Conservation (phyloP, 2,329 filamentous ascomycete species). For the Epichloe sp. region DNA sequence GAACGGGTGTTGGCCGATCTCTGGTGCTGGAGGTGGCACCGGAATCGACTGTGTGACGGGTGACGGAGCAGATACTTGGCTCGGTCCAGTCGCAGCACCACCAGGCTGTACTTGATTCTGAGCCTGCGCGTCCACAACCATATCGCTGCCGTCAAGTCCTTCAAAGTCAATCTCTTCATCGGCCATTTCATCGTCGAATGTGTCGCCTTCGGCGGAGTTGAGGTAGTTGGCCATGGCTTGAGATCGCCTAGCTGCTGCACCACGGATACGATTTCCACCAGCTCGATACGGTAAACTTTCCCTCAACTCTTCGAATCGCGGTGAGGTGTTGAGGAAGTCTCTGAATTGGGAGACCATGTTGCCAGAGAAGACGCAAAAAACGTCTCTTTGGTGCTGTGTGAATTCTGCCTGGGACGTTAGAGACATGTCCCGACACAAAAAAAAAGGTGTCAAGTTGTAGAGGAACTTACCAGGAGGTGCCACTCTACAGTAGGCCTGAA, state of each 20-base stretch:
- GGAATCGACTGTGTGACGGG: constrained; percentile 13
- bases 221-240: constrained; percentile 10
- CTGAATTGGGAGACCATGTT: constrained; percentile 67
- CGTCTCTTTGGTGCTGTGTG: constrained; percentile 83
- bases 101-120: constrained; percentile 10
- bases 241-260: constrained; percentile 6
- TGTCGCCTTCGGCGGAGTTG: constrained; percentile 17
- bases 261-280: constrained; percentile 6
- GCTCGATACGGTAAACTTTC: constrained; percentile 15
- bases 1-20: constrained; percentile 13
- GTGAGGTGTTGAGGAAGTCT: constrained; percentile 55
- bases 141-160: constrained; percentile 25
- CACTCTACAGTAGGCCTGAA: constrained; percentile 73
- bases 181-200: constrained; percentile 29
- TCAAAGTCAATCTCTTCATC: constrained; percentile 34
- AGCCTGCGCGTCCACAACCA: constrained; percentile 21
- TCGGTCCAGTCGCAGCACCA: not conserved
- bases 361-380: constrained; percentile 96
- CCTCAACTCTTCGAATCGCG: constrained; percentile 32
- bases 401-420: constrained; percentile 49
- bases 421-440: not conserved
- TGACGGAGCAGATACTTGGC: constrained; percentile 1
- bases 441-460: not conserved
- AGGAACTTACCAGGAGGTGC: constrained; percentile 53
- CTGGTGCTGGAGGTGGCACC: constrained; percentile 16